Evolutionary conservation across 495 filamentous ascomycete species (phyloP).

Genomic region (Aspergillus kassunensis): DNA sequence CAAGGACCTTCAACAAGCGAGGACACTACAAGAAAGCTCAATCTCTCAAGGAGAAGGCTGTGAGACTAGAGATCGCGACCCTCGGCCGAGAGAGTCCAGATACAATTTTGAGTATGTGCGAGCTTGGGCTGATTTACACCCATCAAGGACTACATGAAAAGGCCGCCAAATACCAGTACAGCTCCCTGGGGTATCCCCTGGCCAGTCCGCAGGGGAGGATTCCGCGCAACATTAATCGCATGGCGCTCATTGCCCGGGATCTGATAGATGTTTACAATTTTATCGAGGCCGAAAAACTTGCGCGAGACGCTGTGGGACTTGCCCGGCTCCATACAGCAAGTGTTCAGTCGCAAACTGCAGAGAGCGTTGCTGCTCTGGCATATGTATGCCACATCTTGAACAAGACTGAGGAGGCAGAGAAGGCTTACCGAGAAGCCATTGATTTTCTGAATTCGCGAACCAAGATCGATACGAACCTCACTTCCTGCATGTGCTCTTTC

Average conservation of each 20-base stretch:
- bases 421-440: not conserved
- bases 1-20: too few species aligned
- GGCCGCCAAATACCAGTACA: not conserved
- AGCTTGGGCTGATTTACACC: not conserved
- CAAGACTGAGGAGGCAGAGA: not conserved
- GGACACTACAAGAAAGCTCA: not conserved
- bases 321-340: not conserved
- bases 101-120: not conserved
- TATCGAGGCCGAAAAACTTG: not conserved
- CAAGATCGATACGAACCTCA: not conserved
- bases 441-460: not conserved
- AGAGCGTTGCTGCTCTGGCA: not conserved
- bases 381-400: not conserved
- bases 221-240: not conserved
- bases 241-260: not conserved
- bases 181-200: not conserved
- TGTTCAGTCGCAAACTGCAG: slow-evolving; percentile 10
- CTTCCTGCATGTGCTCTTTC: not conserved
- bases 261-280: not conserved
- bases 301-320: not conserved
- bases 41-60: not conserved
- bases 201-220: not conserved
- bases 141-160: not conserved
- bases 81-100: not conserved
- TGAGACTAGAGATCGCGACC: not conserved